Base-by-base conservation (phyloP, 805 yeast species). In the Lipomyces anomalus region DNA sequence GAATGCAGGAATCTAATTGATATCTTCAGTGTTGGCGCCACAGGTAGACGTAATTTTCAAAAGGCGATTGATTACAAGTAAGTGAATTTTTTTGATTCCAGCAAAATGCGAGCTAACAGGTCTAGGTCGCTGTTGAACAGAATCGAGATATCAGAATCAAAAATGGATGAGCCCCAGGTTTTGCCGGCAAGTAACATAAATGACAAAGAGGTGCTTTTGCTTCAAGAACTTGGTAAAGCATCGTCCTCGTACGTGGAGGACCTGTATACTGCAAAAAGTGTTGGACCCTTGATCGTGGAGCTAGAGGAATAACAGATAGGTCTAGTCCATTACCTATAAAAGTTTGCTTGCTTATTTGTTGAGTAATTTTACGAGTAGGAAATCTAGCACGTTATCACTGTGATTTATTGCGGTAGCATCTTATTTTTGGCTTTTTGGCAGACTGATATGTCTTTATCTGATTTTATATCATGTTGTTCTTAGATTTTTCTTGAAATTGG, bases 1-100 rank as follows among this genome's bases (percentile, higher is more conserved):
- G 16, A 22, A 11, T 22, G 4, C 6, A 50, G 55, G 40, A 50
- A 48, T 24, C 37, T 50, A 32, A 50, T 50, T 32, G 55, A 50
- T 22, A 44, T 50, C 20, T 50, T 50, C 40, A 48, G 49, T 4
- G 55, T 50, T n/a, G 55, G 55, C 3, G 42, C 55, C 4, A 49
- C 53, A 3, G 55, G 48, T 16, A 20, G 53, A 16, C 35, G 55
- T 28, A 28, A 43, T 7, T 39, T 38, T 26, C 42, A 46, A 7
- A 50, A 48, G 3, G 30, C 43, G 3, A 42, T 47, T 13, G 43
- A 46, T 29, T 50, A 50, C 46, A 40, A 40, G 54, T 50, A 38
- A 4, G 48, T 16, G 11, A 4, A n/a, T n/a, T 16, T 16, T 28
- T 28, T 28, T 28, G 32, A 28, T 28, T 28, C 23, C 9, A 11